These are phyloP conservation scores for Akanthomyces lecanii DNA, from an alignment of 2,329 filamentous ascomycete genomes.

Conservation along the genomic window DNA sequence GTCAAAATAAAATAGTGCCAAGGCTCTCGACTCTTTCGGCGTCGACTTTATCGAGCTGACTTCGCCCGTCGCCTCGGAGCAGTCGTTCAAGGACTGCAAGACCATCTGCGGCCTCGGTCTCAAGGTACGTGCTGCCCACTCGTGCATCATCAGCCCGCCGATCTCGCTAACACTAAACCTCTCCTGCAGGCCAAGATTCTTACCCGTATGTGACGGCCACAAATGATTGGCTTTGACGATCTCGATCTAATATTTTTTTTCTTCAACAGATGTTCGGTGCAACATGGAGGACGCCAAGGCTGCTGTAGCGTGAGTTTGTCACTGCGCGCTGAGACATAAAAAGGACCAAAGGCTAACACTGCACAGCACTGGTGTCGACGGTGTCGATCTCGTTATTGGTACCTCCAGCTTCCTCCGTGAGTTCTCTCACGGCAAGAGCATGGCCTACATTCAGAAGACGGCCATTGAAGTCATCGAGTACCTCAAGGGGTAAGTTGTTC, in stretches of 20 bases:
- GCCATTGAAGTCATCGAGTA: slow-evolving; percentile 82
- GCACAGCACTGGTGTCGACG: slow-evolving; percentile 58
- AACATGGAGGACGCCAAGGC: slow-evolving; percentile 53
- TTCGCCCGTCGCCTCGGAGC: slow-evolving; percentile 76
- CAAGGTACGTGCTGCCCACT: slow-evolving; percentile 49
- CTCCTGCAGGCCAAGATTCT: slow-evolving; percentile 56
- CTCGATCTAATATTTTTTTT: background rate
- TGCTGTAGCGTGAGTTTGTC: slow-evolving; percentile 60
- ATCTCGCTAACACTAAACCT: background rate
- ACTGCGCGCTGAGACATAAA: background rate
- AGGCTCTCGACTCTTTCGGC: slow-evolving; percentile 49
- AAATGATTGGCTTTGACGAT: background rate
- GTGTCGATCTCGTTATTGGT: slow-evolving; percentile 78
- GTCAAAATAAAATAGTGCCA: background rate
- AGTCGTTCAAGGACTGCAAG: slow-evolving; percentile 82
- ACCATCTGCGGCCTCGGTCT: slow-evolving; percentile 91
- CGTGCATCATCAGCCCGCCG: background rate
- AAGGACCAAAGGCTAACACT: background rate
- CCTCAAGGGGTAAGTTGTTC: slow-evolving; percentile 65
- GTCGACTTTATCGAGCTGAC: slow-evolving; percentile 93
- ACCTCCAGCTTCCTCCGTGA: slow-evolving; percentile 79
- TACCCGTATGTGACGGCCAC: slow-evolving; percentile 28
- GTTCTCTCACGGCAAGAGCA: slow-evolving; percentile 86
- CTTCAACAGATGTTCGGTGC: slow-evolving; percentile 52
- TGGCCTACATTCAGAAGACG: slow-evolving; percentile 69